Percentiles rank a stretch among this genome's conserved stretches.
phyloP scores from a whole-genome alignment of 1,139 yeast species.

The Kluyveromyces sp. region DNA sequence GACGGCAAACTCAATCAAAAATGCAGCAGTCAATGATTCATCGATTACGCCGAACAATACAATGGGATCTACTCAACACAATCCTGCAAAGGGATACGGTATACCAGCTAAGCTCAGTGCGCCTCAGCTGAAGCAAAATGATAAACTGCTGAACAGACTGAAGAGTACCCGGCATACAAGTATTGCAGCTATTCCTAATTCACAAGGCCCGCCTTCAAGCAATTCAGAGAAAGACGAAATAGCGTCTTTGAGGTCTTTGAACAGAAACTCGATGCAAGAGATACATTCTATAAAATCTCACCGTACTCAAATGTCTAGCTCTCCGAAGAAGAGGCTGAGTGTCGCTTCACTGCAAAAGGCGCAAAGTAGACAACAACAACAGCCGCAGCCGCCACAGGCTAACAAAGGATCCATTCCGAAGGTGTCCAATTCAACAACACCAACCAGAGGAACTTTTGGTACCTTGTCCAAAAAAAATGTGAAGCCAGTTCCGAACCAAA shows the following conservation, averaged over 20 bases:
- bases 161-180: constrained; percentile 31
- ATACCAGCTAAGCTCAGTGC: constrained; percentile 30
- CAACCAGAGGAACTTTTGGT: constrained; percentile 14
- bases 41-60: constrained; percentile 19
- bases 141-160: constrained; percentile 25
- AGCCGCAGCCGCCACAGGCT: neutral
- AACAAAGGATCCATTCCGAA: neutral
- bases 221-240: constrained; percentile 15
- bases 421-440: constrained; percentile 1
- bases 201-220: constrained; percentile 2
- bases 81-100: constrained; percentile 16
- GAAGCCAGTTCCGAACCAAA: neutral
- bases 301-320: constrained; percentile 18
- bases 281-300: constrained; percentile 23
- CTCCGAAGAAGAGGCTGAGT: constrained; percentile 27
- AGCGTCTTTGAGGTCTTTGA: constrained; percentile 19
- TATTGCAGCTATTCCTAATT: constrained; percentile 26
- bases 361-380: constrained; percentile 8
- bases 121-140: constrained; percentile 26
- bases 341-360: constrained; percentile 17
- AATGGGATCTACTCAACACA: constrained; percentile 12
- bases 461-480: constrained; percentile 13
- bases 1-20: constrained; percentile 36
- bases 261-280: constrained; percentile 17
- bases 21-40: constrained; percentile 17